Base-by-base conservation (phyloP, 2,329 filamentous ascomycete species). In the Endothia cerciana region DNA sequence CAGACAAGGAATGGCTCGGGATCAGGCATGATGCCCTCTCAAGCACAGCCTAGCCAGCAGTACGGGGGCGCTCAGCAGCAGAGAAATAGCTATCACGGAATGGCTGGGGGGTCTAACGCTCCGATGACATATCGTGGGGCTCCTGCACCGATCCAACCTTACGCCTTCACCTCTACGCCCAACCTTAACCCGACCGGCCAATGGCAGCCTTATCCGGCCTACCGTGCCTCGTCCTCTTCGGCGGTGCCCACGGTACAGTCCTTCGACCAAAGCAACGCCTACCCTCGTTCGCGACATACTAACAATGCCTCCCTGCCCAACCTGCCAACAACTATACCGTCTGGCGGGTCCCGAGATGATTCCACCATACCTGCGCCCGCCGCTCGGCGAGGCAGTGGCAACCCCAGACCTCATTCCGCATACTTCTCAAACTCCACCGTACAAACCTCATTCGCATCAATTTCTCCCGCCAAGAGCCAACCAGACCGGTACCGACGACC, bases 401-500 rank as follows among this genome's bases (percentile, higher is more conserved):
- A 76, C 41, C 74, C 77, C 65, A 79, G 78, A 64, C 81, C 80
- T 19, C 83, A 82, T 70, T 78, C 81, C 15, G 73, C 79, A 5
- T 78, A 79, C 38, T 61, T 80, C 30, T 77, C 79, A 51, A 73
- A 72, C 53, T 73, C 78, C 3, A 71, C 79, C 15, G 77, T 76
- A 28, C 82, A 82, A 70, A 83, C 87, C 59, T 85, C 78, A 69
- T 88, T 75, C 78, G 83, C 71, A 73, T 89, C 79, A 77, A 84
- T 89, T 51, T 81, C 84, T 4, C 82, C 87, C 28, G 78, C 82
- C 56, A 93, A 93, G 73, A 82, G 89, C 28, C 88, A 91, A 1
- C 92, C 92, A 1, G 93, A 97, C 75, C 88, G 94, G 66, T 97
- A 97, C 76, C 87, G 93, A 72, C 89, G 93, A 60, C 77, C 84